Percentiles rank a stretch among this genome's conserved stretches.
phyloP scores from a whole-genome alignment of 768 basidiomycete genomes.

The Boletus subcaerulescens region DNA sequence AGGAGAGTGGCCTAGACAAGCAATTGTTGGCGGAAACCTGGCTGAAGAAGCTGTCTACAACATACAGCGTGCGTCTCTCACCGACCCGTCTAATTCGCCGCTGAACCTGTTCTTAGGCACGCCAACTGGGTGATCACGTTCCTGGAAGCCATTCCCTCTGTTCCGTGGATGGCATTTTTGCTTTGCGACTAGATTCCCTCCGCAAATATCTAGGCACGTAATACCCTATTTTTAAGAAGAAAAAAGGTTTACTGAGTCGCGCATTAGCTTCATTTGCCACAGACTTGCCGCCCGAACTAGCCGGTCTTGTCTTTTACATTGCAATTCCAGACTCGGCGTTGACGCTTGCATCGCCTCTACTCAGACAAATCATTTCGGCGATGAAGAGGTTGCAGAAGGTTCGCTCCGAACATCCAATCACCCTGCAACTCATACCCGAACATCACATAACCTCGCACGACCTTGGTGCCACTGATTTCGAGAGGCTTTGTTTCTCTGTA shows the following conservation, averaged over 20 bases:
- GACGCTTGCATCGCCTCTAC: slow-evolving; percentile 59
- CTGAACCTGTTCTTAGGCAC: slow-evolving; percentile 42
- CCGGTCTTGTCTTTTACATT: slow-evolving; percentile 64
- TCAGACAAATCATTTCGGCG: slow-evolving; percentile 68
- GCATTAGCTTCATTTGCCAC: slow-evolving; percentile 48
- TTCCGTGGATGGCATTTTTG: slow-evolving; percentile 54
- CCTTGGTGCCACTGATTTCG: slow-evolving; percentile 29
- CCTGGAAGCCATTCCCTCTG: slow-evolving; percentile 49
- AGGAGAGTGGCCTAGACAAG: slow-evolving; percentile 52
- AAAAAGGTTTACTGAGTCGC: background rate
- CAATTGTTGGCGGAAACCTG: slow-evolving; percentile 52
- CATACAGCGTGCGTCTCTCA: slow-evolving; percentile 54
- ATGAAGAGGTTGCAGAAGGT: slow-evolving; percentile 55
- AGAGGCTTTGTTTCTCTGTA: slow-evolving; percentile 56
- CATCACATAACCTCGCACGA: slow-evolving; percentile 44
- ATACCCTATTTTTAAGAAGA: background rate
- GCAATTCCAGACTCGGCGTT: slow-evolving; percentile 59
- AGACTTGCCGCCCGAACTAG: slow-evolving; percentile 36
- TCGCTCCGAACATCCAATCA: slow-evolving; percentile 45
- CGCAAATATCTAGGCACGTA: slow-evolving; percentile 61
- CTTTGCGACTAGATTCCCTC: slow-evolving; percentile 66
- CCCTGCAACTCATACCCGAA: slow-evolving; percentile 76
- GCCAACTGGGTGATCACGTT: slow-evolving; percentile 55
- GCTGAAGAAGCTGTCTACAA: slow-evolving; percentile 50
- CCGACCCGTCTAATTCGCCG: slow-evolving; percentile 1